phyloP scores from a whole-genome alignment of 164 flowering plant species.

The Paratinospora sagittata region DNA sequence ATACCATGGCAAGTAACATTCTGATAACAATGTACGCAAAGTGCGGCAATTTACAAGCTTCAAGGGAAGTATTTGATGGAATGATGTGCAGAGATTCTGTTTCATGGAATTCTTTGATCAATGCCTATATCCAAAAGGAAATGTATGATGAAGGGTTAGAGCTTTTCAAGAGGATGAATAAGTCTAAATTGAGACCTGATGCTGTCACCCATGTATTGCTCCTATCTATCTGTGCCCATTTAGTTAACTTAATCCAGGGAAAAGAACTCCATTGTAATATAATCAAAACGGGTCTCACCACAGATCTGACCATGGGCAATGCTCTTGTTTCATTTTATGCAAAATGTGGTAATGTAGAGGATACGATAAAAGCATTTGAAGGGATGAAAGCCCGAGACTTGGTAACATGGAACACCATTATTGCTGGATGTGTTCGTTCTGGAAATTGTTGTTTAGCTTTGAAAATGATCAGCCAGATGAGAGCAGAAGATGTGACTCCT shows the following conservation, averaged over 20 bases:
- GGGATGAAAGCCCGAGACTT: constrained; percentile 34
- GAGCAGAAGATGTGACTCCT: constrained; percentile 30
- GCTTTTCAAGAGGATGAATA: constrained; percentile 30
- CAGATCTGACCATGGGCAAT: constrained; percentile 30
- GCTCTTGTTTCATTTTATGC: constrained; percentile 58
- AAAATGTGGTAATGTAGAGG: constrained; percentile 51
- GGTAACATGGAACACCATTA: constrained; percentile 54
- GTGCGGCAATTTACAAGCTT: constrained; percentile 30
- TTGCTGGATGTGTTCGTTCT: constrained; percentile 35
- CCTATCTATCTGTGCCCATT: constrained; percentile 27
- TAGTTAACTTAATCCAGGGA: constrained; percentile 21
- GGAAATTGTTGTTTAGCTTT: constrained; percentile 34
- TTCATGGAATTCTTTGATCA: constrained; percentile 45
- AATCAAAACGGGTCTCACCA: constrained; percentile 33
- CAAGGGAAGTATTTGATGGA: constrained; percentile 29
- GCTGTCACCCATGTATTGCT: constrained; percentile 26
- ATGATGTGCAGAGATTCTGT: constrained; percentile 32
- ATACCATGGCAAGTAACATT: constrained; percentile 31
- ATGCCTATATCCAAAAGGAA: constrained; percentile 23
- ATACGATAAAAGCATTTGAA: constrained; percentile 30
- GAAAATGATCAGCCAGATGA: constrained; percentile 33
- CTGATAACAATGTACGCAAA: constrained; percentile 43
- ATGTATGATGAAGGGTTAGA: constrained; percentile 19
- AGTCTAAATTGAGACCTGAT: constrained; percentile 22
- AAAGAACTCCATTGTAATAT: constrained; percentile 30